These are phyloP conservation scores for Penicillium expansum DNA, from an alignment of 2,329 filamentous ascomycete species.

Conservation along the genomic window DNA sequence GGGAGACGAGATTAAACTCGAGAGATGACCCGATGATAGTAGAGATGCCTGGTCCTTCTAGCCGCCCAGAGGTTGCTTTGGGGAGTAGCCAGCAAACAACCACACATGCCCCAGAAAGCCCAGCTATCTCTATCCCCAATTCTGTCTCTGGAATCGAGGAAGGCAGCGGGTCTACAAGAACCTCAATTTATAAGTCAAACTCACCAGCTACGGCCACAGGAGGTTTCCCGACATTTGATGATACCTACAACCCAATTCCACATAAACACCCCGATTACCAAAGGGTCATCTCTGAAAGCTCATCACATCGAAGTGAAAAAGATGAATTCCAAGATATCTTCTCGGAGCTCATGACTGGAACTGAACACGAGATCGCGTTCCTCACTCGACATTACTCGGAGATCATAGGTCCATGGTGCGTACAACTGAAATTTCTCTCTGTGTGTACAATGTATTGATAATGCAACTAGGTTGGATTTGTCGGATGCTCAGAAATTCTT, in stretches of 20 bases:
- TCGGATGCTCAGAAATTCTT: constrained; percentile 43
- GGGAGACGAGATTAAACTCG: neutral
- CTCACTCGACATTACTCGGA: constrained; percentile 40
- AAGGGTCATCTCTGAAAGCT: constrained; percentile 10
- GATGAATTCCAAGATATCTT: constrained; percentile 37
- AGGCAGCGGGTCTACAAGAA: constrained; percentile 2
- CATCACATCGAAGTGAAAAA: constrained; percentile 25
- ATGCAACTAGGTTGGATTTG: constrained; percentile 34
- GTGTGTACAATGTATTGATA: constrained; percentile 11
- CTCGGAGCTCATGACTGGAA: constrained; percentile 38
- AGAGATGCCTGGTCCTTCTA: neutral
- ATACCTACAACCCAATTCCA: neutral
- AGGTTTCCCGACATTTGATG: constrained; percentile 4
- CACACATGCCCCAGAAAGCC: neutral
- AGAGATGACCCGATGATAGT: neutral
- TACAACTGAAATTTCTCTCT: neutral
- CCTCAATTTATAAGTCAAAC: constrained; percentile 2
- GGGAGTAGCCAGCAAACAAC: neutral
- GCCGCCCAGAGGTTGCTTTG: neutral
- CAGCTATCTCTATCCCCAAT: neutral
- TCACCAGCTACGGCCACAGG: constrained; percentile 10
- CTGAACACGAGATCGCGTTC: constrained; percentile 40
- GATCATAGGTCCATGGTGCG: constrained; percentile 36
- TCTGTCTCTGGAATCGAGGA: neutral
- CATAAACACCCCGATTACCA: constrained; percentile 1